A percentile compares a stretch with the other conserved stretches of the same genome.
Evolutionary conservation across 1,284 basidiomycete species (phyloP).

Genomic region (Acaromyces ingoldii): DNA sequence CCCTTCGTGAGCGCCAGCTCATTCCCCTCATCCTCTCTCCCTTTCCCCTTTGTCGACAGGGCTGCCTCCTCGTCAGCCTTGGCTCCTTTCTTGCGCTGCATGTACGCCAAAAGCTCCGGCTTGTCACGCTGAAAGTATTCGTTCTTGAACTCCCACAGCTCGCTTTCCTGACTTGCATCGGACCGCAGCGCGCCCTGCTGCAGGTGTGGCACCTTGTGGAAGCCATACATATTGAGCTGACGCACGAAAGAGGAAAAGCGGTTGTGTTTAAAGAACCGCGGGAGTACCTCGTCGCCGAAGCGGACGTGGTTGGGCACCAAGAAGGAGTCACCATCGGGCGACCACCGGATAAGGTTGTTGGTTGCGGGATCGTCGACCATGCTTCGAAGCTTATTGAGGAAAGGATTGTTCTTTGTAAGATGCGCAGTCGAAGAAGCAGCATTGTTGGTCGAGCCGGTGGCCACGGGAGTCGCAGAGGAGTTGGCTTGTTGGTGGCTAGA

Average conservation of each 20-base stretch:
- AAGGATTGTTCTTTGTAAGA: constrained; percentile 59
- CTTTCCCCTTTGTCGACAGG: too few relatives aligned
- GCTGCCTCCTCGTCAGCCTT: constrained; percentile 44
- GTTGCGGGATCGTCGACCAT: constrained; percentile 85
- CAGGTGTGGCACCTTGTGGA: constrained; percentile 62
- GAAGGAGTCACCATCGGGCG: constrained; percentile 80
- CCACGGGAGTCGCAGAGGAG: too few relatives aligned
- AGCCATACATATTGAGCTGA: constrained; percentile 78
- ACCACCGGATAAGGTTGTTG: constrained; percentile 81
- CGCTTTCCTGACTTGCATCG: constrained; percentile 59
- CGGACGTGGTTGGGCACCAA: constrained; percentile 88
- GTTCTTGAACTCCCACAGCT: constrained; percentile 91
- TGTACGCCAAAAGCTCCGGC: constrained; percentile 81
- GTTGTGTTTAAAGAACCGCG: constrained; percentile 91
- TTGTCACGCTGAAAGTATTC: constrained; percentile 82
- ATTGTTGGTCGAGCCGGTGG: too few relatives aligned
- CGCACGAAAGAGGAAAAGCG: constrained; percentile 92
- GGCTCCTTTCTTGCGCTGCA: constrained; percentile 62
- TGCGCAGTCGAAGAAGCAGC: too few relatives aligned
- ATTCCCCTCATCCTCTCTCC: constrained; percentile 9
- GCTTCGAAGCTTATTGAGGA: constrained; percentile 86
- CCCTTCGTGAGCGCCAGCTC: constrained; percentile 10
- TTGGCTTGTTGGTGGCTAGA: too few relatives aligned
- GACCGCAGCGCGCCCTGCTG: constrained; percentile 79
- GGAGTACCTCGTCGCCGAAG: constrained; percentile 83